phyloP scores from a whole-genome alignment of 805 yeast species.

The Pichia sporocuriosa region DNA sequence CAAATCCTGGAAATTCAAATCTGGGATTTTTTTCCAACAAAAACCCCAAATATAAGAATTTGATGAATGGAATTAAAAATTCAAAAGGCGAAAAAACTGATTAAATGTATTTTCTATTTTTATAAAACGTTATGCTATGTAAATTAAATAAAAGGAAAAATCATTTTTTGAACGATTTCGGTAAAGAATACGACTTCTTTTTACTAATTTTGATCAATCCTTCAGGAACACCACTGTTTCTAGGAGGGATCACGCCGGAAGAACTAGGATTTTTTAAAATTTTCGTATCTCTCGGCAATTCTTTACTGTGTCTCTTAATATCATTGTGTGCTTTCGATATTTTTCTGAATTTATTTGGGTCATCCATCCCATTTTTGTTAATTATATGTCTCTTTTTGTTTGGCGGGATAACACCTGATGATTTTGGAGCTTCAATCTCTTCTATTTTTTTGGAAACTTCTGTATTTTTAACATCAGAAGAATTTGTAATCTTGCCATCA shows the following conservation, averaged over 20 bases:
- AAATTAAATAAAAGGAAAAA: too few species aligned
- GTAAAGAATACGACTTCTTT: constrained; percentile 5
- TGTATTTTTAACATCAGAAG: neutral
- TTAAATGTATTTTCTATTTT: constrained; percentile 6
- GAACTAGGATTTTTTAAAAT: constrained; percentile 1
- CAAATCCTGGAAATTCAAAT: neutral
- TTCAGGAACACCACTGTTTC: neutral
- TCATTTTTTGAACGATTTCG: neutral
- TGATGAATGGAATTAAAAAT: constrained; percentile 14
- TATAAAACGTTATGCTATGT: neutral
- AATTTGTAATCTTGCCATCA: neutral
- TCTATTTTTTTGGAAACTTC: neutral
- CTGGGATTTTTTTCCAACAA: neutral
- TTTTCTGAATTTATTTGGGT: neutral
- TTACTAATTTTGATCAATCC: constrained; percentile 14
- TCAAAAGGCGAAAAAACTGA: constrained; percentile 28
- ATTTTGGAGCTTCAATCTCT: too few species aligned
- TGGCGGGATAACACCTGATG: constrained; percentile 3
- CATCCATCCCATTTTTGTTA: too few species aligned
- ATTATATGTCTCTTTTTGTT: too few species aligned
- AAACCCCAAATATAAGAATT: constrained; percentile 6
- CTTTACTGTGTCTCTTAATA: constrained; percentile 2
- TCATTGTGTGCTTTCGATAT: too few species aligned
- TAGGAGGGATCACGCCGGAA: constrained; percentile 6
- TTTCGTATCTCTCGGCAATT: constrained; percentile 6